Evolutionary conservation across 371 early-diverging fungal species (phyloP), one percentile per base, ranked within the genome.

Genomic region (Circinella minor): DNA sequence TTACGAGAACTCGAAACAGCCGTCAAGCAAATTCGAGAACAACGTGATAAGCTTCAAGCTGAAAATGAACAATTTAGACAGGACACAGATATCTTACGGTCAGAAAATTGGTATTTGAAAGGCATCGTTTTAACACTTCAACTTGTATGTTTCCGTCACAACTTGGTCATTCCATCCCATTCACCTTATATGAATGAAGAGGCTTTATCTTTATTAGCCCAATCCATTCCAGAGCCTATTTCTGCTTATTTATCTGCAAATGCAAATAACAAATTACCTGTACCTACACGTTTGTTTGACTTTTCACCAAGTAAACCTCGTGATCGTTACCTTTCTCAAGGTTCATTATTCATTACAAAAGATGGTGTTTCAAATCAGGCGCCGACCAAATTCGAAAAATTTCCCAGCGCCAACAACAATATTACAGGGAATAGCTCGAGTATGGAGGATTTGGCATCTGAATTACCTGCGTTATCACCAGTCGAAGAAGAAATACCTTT

Each of bases 71-170:
- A 87, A 55, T 73, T 91, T 43, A 84, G 81, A 61, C 70, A 68
- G 39, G 78, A 82, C 20, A 76, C 86, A 37, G 90, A 90, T 46
- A 71, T 82, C 46, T 81, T 91, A 20, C 75, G 83, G 57, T 74
- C 81, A 49, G 93, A 93, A 55, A 93, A 91, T 69, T 84, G 81
- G 75, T 88, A 87, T 61, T 69, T 85, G 39, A 87, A 87, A 51
- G 85, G 86, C 9, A 81, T 86, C 36, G 84, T 86, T 9, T 73
- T 86, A 18, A 79, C 86, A 8, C 80, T 88, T 37, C 88, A 89
- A 71, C 69, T 81, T 17, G 81, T 81, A 20, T 83, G 84, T 64
- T 78, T 77, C 57, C 79, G 80, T 15, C 77, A 83, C 68, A 81
- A 83, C 43, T 43, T 83, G 34, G 77, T 79, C 13, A 81, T 83